Evolutionary conservation across 495 filamentous ascomycete species (phyloP).

Genomic region (Venustampulla echinocandica): DNA sequence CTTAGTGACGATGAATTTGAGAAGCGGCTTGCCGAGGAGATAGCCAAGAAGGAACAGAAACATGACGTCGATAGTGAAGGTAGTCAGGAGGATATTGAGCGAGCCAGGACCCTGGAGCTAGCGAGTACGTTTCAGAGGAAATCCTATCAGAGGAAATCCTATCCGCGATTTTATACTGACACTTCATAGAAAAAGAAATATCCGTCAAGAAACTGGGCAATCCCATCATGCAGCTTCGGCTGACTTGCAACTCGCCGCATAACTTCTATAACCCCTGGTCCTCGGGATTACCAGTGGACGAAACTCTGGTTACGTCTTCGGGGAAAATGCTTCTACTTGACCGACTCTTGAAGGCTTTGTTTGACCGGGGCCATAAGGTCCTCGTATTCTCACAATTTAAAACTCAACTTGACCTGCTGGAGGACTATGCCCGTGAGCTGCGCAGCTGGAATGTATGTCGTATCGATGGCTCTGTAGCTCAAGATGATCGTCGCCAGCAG

Average conservation of each 20-base stretch:
- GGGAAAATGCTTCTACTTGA: constrained; percentile 96
- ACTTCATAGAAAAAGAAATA: constrained; percentile 58
- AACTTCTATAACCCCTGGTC: constrained; percentile 94
- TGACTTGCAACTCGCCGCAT: constrained; percentile 88
- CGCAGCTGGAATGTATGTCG: constrained; percentile 74
- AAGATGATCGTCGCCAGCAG: constrained; percentile 68
- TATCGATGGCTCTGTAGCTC: constrained; percentile 83
- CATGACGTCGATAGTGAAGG: constrained; percentile 28
- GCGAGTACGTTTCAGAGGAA: constrained; percentile 55
- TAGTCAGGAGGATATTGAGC: constrained; percentile 52
- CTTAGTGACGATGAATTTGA: constrained; percentile 70
- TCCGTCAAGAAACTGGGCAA: constrained; percentile 91
- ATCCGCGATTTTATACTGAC: too few species aligned
- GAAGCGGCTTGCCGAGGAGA: constrained; percentile 53
- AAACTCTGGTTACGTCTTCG: constrained; percentile 71
- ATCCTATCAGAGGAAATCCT: too few species aligned
- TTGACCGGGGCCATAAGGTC: constrained; percentile 73
- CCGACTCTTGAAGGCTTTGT: constrained; percentile 67
- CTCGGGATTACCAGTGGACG: constrained; percentile 46
- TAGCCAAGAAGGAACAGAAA: constrained; percentile 39
- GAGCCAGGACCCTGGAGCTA: constrained; percentile 62
- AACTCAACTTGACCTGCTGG: constrained; percentile 81
- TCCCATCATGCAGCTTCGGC: constrained; percentile 83
- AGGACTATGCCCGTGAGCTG: constrained; percentile 69
- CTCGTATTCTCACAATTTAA: constrained; percentile 97